These are phyloP conservation scores for Digitaria exilis DNA, from an alignment of 202 grass and related monocot genomes.

Conservation along the genomic window DNA sequence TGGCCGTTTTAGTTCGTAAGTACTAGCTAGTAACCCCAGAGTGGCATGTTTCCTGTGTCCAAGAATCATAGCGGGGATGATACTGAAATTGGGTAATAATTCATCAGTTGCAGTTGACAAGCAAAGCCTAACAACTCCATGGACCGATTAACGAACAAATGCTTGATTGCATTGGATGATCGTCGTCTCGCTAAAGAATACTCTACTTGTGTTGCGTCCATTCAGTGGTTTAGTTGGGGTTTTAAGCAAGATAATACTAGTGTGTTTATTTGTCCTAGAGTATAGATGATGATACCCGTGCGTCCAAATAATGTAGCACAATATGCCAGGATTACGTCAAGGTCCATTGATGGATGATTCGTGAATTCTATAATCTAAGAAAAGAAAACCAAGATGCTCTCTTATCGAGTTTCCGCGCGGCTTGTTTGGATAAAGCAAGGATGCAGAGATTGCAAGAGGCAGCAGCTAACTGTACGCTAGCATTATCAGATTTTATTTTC, in stretches of 20 bases:
- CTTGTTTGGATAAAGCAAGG: not conserved
- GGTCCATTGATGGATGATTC: not conserved
- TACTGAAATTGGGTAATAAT: not conserved
- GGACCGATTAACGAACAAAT: conserved; percentile 19
- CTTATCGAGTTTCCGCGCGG: not conserved
- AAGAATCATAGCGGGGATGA: not conserved
- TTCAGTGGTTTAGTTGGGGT: not conserved
- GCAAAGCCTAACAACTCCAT: conserved; percentile 40
- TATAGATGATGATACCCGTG: too few relatives aligned
- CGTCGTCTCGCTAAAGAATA: not conserved
- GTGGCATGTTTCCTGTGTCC: conserved; percentile 4
- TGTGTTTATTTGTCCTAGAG: not conserved
- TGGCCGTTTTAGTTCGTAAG: not conserved
- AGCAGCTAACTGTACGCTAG: not conserved
- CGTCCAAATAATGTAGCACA: not conserved
- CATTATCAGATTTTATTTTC: not conserved
- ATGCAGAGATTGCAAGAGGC: not conserved
- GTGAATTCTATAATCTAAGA: not conserved
- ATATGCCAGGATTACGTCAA: not conserved
- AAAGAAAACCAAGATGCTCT: not conserved
- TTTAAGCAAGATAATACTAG: too few relatives aligned
- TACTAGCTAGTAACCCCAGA: not conserved
- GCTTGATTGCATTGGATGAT: not conserved
- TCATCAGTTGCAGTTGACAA: not conserved
- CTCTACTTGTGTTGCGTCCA: not conserved